Evolutionary conservation across 805 yeast genomes (phyloP).

Genomic region (Candida quercuum): DNA sequence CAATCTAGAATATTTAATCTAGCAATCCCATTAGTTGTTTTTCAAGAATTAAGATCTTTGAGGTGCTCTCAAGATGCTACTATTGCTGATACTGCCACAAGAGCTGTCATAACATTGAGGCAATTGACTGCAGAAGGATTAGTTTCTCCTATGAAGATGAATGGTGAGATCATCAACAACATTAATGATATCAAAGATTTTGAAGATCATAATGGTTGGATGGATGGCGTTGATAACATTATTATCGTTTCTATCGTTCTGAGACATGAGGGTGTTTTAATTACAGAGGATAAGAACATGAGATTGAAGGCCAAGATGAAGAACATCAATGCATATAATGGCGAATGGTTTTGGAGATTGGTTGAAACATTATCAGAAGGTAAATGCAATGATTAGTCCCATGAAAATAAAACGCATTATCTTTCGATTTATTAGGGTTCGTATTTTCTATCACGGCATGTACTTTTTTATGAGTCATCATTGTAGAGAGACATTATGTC

Average conservation of each 20-base stretch:
- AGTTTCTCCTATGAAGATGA: conserved; percentile 57
- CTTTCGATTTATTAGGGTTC: too few relatives aligned
- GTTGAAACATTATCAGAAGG: conserved; percentile 41
- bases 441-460: too few relatives aligned
- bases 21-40: conserved; percentile 68
- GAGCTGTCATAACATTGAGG: conserved; percentile 70
- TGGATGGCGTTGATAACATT: conserved; percentile 63
- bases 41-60: conserved; percentile 69
- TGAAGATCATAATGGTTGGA: conserved; percentile 69
- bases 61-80: conserved; percentile 68
- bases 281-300: conserved; percentile 75
- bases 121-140: conserved; percentile 55
- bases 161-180: conserved; percentile 63
- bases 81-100: conserved; percentile 73
- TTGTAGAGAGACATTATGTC: too few relatives aligned
- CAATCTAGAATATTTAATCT: conserved; percentile 53
- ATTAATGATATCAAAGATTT: conserved; percentile 70
- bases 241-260: conserved; percentile 21
- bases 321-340: conserved; percentile 50
- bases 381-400: conserved; percentile 49
- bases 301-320: conserved; percentile 55
- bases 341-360: conserved; percentile 55
- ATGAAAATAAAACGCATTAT: too few relatives aligned
- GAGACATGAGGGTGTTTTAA: conserved; percentile 32
- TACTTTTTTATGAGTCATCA: neutral